phyloP scores from a whole-genome alignment of 164 flowering plant species.

The Umbellularia californica region DNA sequence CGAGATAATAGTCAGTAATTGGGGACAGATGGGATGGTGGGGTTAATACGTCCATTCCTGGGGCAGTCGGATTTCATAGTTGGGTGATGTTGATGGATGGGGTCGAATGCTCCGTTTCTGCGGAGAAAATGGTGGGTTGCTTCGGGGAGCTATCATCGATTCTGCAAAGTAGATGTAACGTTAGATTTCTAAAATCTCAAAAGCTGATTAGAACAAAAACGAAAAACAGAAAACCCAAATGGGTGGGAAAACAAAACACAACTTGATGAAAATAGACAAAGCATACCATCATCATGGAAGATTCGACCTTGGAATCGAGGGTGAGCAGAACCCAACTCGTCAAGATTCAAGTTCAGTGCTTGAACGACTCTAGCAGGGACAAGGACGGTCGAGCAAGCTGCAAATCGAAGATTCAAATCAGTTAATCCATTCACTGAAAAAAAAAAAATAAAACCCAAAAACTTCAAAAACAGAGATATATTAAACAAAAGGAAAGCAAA shows the following conservation, averaged over 20 bases:
- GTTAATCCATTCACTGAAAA: too few species aligned
- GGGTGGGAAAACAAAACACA: too few species aligned
- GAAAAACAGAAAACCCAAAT: too few species aligned
- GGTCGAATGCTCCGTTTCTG: not conserved
- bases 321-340: constrained; percentile 32
- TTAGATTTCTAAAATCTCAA: too few species aligned
- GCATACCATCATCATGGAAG: constrained; percentile 25
- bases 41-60: constrained; percentile 79
- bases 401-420: not conserved
- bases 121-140: too few species aligned
- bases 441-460: too few species aligned
- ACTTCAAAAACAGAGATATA: too few species aligned
- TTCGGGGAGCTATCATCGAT: not conserved
- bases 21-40: too few species aligned
- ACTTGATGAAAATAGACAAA: not conserved
- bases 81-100: constrained; percentile 8
- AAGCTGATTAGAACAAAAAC: not conserved
- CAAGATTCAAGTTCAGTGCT: constrained; percentile 58
- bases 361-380: constrained; percentile 67
- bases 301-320: constrained; percentile 19
- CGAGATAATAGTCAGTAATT: too few species aligned
- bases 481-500: too few species aligned
- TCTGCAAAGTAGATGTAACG: too few species aligned
- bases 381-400: constrained; percentile 62
- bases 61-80: constrained; percentile 53